These are phyloP conservation scores for Glutinoglossum americanum DNA, from an alignment of 495 filamentous ascomycete genomes.

Conservation along the genomic window DNA sequence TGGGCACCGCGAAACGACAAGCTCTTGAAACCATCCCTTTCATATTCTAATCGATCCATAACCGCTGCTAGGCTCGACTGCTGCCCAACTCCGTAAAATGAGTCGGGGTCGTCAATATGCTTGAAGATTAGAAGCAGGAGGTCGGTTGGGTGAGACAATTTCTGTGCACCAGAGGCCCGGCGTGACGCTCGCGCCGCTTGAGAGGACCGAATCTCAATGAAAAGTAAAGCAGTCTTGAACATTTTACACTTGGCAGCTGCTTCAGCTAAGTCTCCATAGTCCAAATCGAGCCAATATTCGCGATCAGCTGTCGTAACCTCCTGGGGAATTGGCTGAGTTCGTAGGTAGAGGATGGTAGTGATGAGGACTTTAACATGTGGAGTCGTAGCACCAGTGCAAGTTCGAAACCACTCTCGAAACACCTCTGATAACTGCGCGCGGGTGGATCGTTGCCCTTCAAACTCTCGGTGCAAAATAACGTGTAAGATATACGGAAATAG, in stretches of 20 bases:
- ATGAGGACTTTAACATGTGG: conserved; percentile 41
- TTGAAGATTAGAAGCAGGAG: conserved; percentile 64
- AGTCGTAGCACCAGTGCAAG: conserved; percentile 15
- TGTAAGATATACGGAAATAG: conserved; percentile 66
- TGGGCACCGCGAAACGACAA: conserved; percentile 82
- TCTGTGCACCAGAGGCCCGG: conserved; percentile 36
- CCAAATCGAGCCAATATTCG: conserved; percentile 64
- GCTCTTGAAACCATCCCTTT: conserved; percentile 69
- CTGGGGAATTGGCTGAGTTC: conserved; percentile 50
- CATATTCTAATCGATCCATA: conserved; percentile 71
- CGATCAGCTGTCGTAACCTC: conserved; percentile 64
- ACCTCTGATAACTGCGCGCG: conserved; percentile 28
- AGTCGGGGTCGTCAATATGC: conserved; percentile 84
- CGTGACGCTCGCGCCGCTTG: conserved; percentile 34
- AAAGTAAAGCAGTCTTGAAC: conserved; percentile 67
- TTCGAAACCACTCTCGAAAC: conserved; percentile 26
- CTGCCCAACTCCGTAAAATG: conserved; percentile 85
- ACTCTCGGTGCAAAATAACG: conserved; percentile 38
- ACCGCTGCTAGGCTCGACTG: conserved; percentile 51
- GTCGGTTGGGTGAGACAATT: conserved; percentile 35
- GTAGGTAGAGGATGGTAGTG: conserved; percentile 67
- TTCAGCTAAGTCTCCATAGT: conserved; percentile 46
- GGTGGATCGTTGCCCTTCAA: conserved; percentile 25
- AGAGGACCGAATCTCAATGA: conserved; percentile 50
- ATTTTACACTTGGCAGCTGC: conserved; percentile 68